Conservation (phyloP, 768 basidiomycete genomes). For the Boletellus ananas region DNA sequence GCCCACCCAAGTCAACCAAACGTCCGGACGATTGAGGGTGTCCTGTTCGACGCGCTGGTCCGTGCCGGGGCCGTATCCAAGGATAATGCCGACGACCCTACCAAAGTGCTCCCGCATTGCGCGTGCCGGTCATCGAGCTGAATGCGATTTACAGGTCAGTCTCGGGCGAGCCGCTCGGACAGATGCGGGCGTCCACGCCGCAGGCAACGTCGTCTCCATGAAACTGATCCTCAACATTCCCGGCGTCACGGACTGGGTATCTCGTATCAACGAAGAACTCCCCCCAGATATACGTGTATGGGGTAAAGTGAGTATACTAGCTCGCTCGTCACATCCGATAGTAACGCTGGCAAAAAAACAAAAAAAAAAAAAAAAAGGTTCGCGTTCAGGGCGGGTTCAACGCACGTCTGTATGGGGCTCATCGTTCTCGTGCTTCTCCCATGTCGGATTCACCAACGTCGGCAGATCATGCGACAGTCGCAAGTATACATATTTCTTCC, state of each 20-base stretch:
- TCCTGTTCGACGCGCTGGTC: conserved; percentile 82
- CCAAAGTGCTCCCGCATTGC: conserved; percentile 54
- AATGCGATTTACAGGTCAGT: conserved; percentile 52
- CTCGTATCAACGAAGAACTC: conserved; percentile 79
- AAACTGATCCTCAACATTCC: conserved; percentile 84
- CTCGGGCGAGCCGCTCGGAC: conserved; percentile 90
- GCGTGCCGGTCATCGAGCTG: neutral
- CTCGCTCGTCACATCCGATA: neutral
- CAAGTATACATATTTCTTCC: conserved; percentile 97
- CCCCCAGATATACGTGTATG: conserved; percentile 92
- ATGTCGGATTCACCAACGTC: conserved; percentile 3
- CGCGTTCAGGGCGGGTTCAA: conserved; percentile 82
- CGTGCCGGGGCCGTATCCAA: conserved; percentile 90
- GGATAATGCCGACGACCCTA: conserved; percentile 89
- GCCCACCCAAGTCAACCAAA: conserved; percentile 54
- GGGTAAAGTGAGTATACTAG: conserved; percentile 60
- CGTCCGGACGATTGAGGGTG: conserved; percentile 82
- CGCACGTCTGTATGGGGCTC: conserved; percentile 55
- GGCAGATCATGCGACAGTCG: conserved; percentile 86
- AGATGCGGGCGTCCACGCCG: conserved; percentile 96
- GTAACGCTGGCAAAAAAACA: neutral
- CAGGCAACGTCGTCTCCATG: conserved; percentile 88
- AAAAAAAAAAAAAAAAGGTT: conserved; percentile 34
- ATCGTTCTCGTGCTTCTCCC: neutral
- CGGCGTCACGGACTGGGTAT: conserved; percentile 63